phyloP scores from a whole-genome alignment of 306 rosid genomes.

The Alnus glutinosa region DNA sequence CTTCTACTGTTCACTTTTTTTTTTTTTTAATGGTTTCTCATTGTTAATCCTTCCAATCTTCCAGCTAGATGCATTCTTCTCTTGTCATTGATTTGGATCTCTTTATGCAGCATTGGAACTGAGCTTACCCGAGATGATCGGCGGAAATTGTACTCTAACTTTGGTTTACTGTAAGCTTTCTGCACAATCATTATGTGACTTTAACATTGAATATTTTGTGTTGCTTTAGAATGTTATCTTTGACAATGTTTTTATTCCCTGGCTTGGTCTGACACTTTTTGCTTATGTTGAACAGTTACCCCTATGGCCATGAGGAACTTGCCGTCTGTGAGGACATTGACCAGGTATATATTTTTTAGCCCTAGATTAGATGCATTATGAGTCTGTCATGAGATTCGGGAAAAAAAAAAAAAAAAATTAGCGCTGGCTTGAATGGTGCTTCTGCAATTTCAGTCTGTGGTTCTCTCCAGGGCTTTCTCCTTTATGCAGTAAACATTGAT shows the following conservation, averaged over 20 bases:
- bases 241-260: not conserved
- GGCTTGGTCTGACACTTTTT: slow-evolving; percentile 1
- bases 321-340: slow-evolving; percentile 93
- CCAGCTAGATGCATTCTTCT: not conserved
- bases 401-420: slow-evolving; percentile 1
- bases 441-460: slow-evolving; percentile 11
- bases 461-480: not conserved
- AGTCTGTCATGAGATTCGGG: slow-evolving; percentile 12
- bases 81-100: slow-evolving; percentile 21
- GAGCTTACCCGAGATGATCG: slow-evolving; percentile 99
- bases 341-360: slow-evolving; percentile 58
- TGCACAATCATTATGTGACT: slow-evolving; percentile 6
- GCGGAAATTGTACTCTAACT: slow-evolving; percentile 82
- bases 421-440: slow-evolving; percentile 15
- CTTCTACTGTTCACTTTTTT: slow-evolving; percentile 2
- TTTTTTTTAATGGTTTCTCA: not conserved
- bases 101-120: slow-evolving; percentile 78
- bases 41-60: not conserved
- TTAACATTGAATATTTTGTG: slow-evolving; percentile 4
- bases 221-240: slow-evolving; percentile 22
- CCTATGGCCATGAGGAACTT: slow-evolving; percentile 96
- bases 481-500: slow-evolving; percentile 9
- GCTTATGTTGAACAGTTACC: slow-evolving; percentile 58
- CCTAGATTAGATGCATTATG: not conserved
- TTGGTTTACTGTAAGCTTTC: slow-evolving; percentile 88